A percentile compares a stretch with the other conserved stretches of the same genome.
phyloP scores from a whole-genome alignment of 768 basidiomycete species.

The Solioccasus polychromus region DNA sequence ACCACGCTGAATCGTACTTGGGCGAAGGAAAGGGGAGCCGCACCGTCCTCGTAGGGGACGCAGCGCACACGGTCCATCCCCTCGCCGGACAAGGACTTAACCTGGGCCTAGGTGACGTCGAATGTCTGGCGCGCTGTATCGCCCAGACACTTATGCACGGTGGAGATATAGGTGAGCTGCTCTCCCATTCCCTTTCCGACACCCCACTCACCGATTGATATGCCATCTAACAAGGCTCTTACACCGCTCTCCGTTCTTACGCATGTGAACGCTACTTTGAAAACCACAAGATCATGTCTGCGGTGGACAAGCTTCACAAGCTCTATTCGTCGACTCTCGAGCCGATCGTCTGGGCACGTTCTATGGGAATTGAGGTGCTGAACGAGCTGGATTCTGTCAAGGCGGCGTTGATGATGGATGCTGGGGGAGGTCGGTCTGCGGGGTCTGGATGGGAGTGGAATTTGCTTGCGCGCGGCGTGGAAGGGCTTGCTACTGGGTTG shows the following conservation, averaged over 20 bases:
- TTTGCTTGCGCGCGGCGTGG: slow-evolving; percentile 41
- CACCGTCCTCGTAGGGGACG: slow-evolving; percentile 91
- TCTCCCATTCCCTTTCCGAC: background rate
- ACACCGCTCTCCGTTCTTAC: slow-evolving; percentile 74
- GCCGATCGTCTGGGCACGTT: slow-evolving; percentile 82
- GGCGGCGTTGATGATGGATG: slow-evolving; percentile 77
- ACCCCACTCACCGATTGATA: background rate
- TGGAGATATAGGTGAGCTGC: slow-evolving; percentile 73
- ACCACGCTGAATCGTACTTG: slow-evolving; percentile 83
- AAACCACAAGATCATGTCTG: slow-evolving; percentile 84
- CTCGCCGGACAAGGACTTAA: slow-evolving; percentile 96
- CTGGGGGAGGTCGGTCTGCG: slow-evolving; percentile 44
- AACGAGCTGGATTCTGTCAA: slow-evolving; percentile 88
- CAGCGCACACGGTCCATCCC: slow-evolving; percentile 93
- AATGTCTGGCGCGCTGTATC: slow-evolving; percentile 66
- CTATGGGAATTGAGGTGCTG: slow-evolving; percentile 83
- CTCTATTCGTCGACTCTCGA: slow-evolving; percentile 67
- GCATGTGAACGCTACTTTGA: slow-evolving; percentile 76
- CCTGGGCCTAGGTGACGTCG: slow-evolving; percentile 85
- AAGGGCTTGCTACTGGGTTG: slow-evolving; percentile 39
- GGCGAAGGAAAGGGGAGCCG: slow-evolving; percentile 65
- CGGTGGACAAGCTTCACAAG: slow-evolving; percentile 88
- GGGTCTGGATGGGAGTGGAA: slow-evolving; percentile 34
- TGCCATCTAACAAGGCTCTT: slow-evolving; percentile 49
- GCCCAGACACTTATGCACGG: slow-evolving; percentile 55